Base-by-base conservation (phyloP, 1,284 basidiomycete species). In the Ustilago loliicola region DNA sequence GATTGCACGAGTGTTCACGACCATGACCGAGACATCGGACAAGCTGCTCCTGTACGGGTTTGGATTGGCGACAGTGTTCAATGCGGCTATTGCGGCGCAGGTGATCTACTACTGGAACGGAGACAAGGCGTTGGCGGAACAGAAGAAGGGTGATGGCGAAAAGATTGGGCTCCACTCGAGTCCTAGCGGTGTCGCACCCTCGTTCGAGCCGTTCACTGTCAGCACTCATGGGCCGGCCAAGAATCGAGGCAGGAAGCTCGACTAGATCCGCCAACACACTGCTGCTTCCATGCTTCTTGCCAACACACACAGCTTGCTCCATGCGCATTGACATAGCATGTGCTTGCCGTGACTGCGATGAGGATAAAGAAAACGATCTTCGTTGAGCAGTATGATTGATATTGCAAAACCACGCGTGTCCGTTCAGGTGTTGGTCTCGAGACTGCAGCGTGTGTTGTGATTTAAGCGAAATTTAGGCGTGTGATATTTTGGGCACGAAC, bases 1-100 rank as follows among this genome's bases (percentile, higher is more conserved):
- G 9, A 61, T 84, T 19, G 85, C 85, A 1, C 48, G 85, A 23
- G 83, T 86, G 15, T 86, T 82, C 55, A 86, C 85, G n/a, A 86
- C 85, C 8, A 69, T 81, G 61, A 84, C 84, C 25, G 85, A 86
- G 76, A 86, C 85, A n/a, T 68, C 76, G 58, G 85, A 86, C 73
- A 74, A 67, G 59, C 76, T 86, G 53, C 65, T 86, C 29, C 80
- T 85, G 52, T 85, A 76, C 61, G 85, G 85, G 5, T 86, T 86
- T 62, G 81, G 80, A 15, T 73, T 85, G 19, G 85, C 85, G 0
- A 83, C 83, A 34, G 64, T 85, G n/a, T 85, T 86, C 62, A 86
- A 86, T 52, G 79, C 83, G 2, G 70, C 77, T n/a, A 84, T 85
- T 30, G 81, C 82, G 6, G 81, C 72, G 9, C 83, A 85, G 66